Conservation (phyloP, 192 early-diverging fungal genomes). For the Backusella macrospora region DNA sequence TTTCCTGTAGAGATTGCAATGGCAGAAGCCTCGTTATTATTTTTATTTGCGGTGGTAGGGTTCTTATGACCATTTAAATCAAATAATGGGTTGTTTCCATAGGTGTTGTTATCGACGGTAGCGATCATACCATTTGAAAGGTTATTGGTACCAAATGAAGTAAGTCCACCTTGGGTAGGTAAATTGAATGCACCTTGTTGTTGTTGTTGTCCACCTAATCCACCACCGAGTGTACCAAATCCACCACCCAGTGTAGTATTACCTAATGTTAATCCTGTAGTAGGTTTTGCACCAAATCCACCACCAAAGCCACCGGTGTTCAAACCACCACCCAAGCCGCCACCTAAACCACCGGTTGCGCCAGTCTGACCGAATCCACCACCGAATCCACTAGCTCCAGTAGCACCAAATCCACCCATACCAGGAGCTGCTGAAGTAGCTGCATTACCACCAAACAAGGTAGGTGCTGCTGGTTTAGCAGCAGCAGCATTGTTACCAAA, state of each 20-base stretch:
- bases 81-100: slow-evolving; percentile 86
- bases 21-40: slow-evolving; percentile 30
- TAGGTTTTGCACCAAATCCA: slow-evolving; percentile 25
- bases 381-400: neutral
- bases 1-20: slow-evolving; percentile 41
- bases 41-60: slow-evolving; percentile 24
- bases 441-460: slow-evolving; percentile 23
- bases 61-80: slow-evolving; percentile 48
- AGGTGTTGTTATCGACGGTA: slow-evolving; percentile 83
- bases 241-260: slow-evolving; percentile 15
- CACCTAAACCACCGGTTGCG: slow-evolving; percentile 44
- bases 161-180: slow-evolving; percentile 47
- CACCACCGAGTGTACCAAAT: slow-evolving; percentile 18
- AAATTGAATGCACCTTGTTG: slow-evolving; percentile 34
- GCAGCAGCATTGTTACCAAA: slow-evolving; percentile 10
- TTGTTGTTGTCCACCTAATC: slow-evolving; percentile 50
- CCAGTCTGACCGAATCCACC: neutral
- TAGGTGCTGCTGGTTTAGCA: neutral
- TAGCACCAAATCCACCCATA: slow-evolving; percentile 35
- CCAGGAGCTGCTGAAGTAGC: slow-evolving; percentile 20
- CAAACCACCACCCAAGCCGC: slow-evolving; percentile 35
- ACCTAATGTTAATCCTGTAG: slow-evolving; percentile 30
- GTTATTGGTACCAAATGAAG: slow-evolving; percentile 46
- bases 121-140: slow-evolving; percentile 58
- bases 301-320: neutral